Evolutionary conservation across 108 stramenopile genomes (phyloP), one percentile per base, ranked within the genome.

Genomic region (Nannochloropsis salina): DNA sequence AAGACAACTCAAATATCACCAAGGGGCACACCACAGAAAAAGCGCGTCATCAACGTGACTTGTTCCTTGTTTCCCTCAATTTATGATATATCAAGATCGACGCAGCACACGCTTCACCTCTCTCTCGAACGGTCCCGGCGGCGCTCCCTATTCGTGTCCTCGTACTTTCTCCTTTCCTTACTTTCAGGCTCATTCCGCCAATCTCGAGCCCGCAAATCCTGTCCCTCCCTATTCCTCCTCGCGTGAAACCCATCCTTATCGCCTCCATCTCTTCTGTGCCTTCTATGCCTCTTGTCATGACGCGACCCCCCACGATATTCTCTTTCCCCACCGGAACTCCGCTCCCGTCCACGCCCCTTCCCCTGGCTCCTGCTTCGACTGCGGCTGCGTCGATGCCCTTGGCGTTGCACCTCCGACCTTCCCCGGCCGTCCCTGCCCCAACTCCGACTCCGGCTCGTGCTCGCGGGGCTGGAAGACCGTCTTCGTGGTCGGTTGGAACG

Each of bases 351-450:
- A 12, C 41, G 40, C 9, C 43, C 87, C 42, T 82, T 88, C 22
- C 82, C 81, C 18, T 84, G 84, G 40, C 87, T 88, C 20, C 84
- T 43, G 82, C 86, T 86, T 43, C 87, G 82, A 42, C 87, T 88
- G 42, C 83, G 82, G 22, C 51, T 83, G 5, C 22, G 61, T 18
- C 81, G 44, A 42, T 31, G 79, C 20, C 83, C 20, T 42, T n/a
- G 9, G 43, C 42, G 44, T 43, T 82, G 44, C 42, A 42, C n/a
- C 81, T 80, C 82, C 82, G 41, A 9, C 88, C 31, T 42, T 80
- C 41, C 85, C 84, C 81, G 40, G 31, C 22, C 61, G 51, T 47
- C 85, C 61, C 18, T 85, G 51, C 85, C 85, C 20, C 44, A n/a
- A 20, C 81, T n/a, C 61, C 42, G 61, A 20, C 87, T 89, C 43